Conservation (phyloP, 2,329 filamentous ascomycete genomes). For the Curvularia eragrostidis region DNA sequence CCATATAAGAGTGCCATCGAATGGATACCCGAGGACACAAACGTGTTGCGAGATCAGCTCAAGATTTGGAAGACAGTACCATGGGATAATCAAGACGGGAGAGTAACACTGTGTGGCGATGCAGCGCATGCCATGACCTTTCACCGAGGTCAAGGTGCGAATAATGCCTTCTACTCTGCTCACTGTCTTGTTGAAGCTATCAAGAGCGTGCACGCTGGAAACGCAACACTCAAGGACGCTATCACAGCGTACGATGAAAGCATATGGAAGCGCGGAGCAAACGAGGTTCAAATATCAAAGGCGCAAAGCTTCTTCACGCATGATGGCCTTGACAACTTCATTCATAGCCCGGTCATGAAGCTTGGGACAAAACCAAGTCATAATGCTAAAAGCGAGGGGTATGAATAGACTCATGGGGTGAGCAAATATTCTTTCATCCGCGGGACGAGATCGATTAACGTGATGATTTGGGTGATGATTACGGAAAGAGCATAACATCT, state of each 20-base stretch:
- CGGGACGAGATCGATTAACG: background rate
- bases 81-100: slow-evolving; percentile 45
- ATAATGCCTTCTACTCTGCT: slow-evolving; percentile 47
- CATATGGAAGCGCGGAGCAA: slow-evolving; percentile 36
- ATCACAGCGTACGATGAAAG: slow-evolving; percentile 38
- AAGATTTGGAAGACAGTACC: slow-evolving; percentile 46
- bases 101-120: slow-evolving; percentile 48
- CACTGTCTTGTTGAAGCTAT: slow-evolving; percentile 37
- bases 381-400: slow-evolving; percentile 38
- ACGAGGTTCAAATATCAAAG: slow-evolving; percentile 45
- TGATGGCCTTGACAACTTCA: slow-evolving; percentile 39
- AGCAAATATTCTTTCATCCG: background rate
- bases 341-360: slow-evolving; percentile 40
- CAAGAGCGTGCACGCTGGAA: slow-evolving; percentile 22
- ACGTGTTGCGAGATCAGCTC: slow-evolving; percentile 40
- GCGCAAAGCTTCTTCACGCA: slow-evolving; percentile 43
- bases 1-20: slow-evolving; percentile 45
- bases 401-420: slow-evolving; percentile 14
- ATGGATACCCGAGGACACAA: slow-evolving; percentile 43
- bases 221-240: slow-evolving; percentile 20
- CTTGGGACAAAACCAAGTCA: slow-evolving; percentile 42
- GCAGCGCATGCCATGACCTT: slow-evolving; percentile 53
- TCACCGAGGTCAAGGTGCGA: slow-evolving; percentile 49
- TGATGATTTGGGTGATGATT: background rate
- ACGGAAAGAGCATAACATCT: background rate